Evolutionary conservation across 2,329 filamentous ascomycete species (phyloP), one percentile per base, ranked within the genome.

Genomic region (Dactylellina sp.): DNA sequence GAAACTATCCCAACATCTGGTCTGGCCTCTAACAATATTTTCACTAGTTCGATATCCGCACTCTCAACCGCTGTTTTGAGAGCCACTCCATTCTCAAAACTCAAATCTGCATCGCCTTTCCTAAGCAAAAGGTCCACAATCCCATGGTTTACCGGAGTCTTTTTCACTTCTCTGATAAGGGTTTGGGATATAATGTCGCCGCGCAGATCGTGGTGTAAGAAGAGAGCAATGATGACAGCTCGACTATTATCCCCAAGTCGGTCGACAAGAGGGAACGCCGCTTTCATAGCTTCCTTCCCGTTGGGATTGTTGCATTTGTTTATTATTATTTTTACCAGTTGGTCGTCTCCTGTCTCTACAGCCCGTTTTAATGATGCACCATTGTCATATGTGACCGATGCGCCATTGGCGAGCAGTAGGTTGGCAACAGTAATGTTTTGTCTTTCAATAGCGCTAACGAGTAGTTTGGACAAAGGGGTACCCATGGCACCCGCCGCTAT

Each of bases 341-440:
- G 39, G 9, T 66, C 61, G 7, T 74, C 70, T 11, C 70, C 61
- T 2, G 61, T 66, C 35, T 74, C 46, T n/a, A 74, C 70, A 0
- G 61, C 70, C 18, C 59, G 65, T 42, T 66, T 74, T n/a, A 74
- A 25, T 7, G 70, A 57, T 46, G 61, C 55, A 28, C 70, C 61
- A 11, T 55, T 49, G 20, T 74, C 59, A 39, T 46, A 66, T 12
- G 63, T 35, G 5, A 66, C 61, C 4, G 53, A 66, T 7, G 70
- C 70, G 5, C 70, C 70, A 32, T 22, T 59, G 16, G 53, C 22
- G 14, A 74, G 14, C 24, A 74, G 44, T 7, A 74, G 60, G 35
- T 57, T 37, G 6, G 49, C 70, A 11, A 74, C 24, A 2, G 61
- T 74, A 6, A 66, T 49, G 25, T 74, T 74, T 25, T 66, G 32